phyloP scores from a whole-genome alignment of 2,329 filamentous ascomycete genomes.

The Periglandula ipomoeae region DNA sequence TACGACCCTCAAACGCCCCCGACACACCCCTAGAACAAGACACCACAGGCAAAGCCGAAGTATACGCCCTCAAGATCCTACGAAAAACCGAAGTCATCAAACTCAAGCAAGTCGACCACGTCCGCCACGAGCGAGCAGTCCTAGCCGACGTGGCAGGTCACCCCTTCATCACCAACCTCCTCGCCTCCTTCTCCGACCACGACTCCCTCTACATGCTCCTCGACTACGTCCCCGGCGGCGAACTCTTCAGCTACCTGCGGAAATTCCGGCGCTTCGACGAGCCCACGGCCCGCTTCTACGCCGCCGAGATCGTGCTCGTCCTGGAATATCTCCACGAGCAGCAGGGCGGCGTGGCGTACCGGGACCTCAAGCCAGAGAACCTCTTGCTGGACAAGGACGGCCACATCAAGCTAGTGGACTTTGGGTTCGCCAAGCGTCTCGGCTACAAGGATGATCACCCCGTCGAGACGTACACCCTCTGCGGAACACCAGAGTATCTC shows the following conservation, averaged over 20 bases:
- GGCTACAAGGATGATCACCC: conserved; percentile 42
- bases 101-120: conserved; percentile 80
- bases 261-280: conserved; percentile 73
- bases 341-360: conserved; percentile 68
- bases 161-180: conserved; percentile 73
- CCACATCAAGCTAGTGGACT: conserved; percentile 76
- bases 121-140: conserved; percentile 72
- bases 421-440: conserved; percentile 75
- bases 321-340: conserved; percentile 73
- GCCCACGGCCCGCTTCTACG: conserved; percentile 69
- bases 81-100: conserved; percentile 66
- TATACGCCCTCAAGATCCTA: conserved; percentile 77
- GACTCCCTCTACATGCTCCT: conserved; percentile 77
- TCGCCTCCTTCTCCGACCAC: conserved; percentile 69
- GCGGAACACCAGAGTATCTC: conserved; percentile 76
- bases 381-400: conserved; percentile 68
- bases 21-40: conserved; percentile 23
- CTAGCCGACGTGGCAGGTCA: conserved; percentile 69
- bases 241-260: conserved; percentile 76
- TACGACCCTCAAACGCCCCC: conserved; percentile 49
- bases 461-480: conserved; percentile 71
- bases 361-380: conserved; percentile 78
- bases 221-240: conserved; percentile 74
- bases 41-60: conserved; percentile 28
- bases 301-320: conserved; percentile 74